Base-by-base conservation (phyloP, 805 yeast species). In the Starmerella bacillaris region DNA sequence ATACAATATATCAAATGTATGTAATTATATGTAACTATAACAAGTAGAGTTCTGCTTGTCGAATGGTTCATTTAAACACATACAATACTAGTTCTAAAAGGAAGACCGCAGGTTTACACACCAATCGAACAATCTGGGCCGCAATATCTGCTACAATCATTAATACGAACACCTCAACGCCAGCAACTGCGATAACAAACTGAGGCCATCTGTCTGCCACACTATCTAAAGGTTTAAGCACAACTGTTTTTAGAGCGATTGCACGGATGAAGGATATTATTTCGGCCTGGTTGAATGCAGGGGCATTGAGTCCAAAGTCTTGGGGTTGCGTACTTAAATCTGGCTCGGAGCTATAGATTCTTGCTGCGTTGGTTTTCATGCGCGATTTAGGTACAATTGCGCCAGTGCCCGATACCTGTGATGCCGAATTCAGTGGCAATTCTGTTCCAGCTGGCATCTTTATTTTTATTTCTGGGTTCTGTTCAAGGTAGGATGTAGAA, bases 31-130 rank as follows among this genome's bases (percentile, higher is more conserved):
- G n/a, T n/a, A n/a, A n/a, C n/a, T 12, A 22, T 12, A 22, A 22
- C 11, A 22, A 22, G 11, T 22, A 22, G 24, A 9, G 24, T 9
- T 9, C 11, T 9, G 24, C 12, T 9, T 12, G 24, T 12, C 24
- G 24, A 22, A 12, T 12, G 29, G 14, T 11, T 18, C 16, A 26
- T 11, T 15, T 20, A 4, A 37, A n/a, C 7, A 30, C 15, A 4
- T 24, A 17, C 11, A 34, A n/a, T 4, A 33, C 8, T 7, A 34
- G 14, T 12, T 16, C 16, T 4, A 26, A 26, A 2, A 41, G 9
- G 21, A 31, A 18, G 9, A 33, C 36, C 2, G 46, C 39, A 2
- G 46, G 46, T 8, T 6, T 18, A 19, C 45, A 41, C 7, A 41
- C 17, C 3, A 37, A 2, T 4, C 21, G 32, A 4, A 29, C 33